Conservation (phyloP, 2,329 filamentous ascomycete species). For the Drechslera avenae region DNA sequence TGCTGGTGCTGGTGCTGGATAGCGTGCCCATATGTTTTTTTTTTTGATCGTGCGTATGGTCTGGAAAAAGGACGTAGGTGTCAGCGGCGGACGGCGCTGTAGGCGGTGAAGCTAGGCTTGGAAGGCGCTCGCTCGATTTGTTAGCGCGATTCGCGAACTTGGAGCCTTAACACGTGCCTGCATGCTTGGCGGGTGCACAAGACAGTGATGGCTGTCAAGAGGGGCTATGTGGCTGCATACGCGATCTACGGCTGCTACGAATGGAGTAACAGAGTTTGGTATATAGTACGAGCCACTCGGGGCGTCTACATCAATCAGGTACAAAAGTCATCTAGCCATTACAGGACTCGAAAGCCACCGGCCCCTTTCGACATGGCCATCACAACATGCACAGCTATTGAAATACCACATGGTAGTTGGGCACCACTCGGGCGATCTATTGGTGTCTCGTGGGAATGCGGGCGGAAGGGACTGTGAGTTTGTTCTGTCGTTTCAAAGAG, state of each 20-base stretch:
- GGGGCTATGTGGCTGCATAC: no score
- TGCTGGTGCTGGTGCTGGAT: background rate
- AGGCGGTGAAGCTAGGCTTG: background rate
- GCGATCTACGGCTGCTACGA: no score
- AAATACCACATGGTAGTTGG: no score
- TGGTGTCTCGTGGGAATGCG: background rate
- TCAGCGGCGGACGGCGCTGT: background rate
- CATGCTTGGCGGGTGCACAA: slow-evolving; percentile 3
- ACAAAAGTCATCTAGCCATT: no score
- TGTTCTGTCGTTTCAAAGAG: background rate
- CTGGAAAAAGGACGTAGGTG: background rate
- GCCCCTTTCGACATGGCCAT: no score
- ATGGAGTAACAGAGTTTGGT: no score
- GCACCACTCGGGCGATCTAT: background rate
- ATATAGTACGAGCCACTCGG: no score
- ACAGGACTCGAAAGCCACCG: no score
- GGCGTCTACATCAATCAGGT: no score
- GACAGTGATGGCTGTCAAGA: background rate
- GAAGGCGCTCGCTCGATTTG: background rate
- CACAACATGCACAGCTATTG: no score
- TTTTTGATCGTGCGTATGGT: background rate
- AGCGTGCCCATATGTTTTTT: background rate
- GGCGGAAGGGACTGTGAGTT: background rate
- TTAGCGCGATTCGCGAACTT: slow-evolving; percentile 6
- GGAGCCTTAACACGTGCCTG: slow-evolving; percentile 1